Evolutionary conservation across 345 rosid genomes (phyloP), one percentile per base, ranked within the genome.

Genomic region (Carallia brachiata): DNA sequence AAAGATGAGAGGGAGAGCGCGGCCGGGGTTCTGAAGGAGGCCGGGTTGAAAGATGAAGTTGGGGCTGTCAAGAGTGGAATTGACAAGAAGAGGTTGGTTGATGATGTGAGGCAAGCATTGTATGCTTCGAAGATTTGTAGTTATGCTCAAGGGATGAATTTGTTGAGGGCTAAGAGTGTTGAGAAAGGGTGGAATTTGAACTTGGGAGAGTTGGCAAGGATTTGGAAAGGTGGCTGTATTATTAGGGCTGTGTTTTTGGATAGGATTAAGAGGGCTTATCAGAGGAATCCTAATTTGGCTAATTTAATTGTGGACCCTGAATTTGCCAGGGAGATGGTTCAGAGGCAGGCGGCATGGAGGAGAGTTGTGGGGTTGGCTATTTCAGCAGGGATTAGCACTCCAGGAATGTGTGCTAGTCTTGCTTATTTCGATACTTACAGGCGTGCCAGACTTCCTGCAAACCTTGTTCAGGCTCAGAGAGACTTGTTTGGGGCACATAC

Each of bases 271-370:
- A 79, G 83, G 83, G 98, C 99, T 64, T 95, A 92, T 65, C 94
- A 84, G 80, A 88, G 99, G 63, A 92, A 92, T 70, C 98, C 97
- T 1, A 86, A 85, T 73, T 82, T 95, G 78, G 87, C 98, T 1
- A 90, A 90, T 65, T 88, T 95, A 75, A 82, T 95, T 56, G 97
- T 95, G 31, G 99, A 95, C 79, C 98, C 94, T 0, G 99, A 92
- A 61, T 95, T 95, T 72, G 99, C 99, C 0, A 84, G 76, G 77
- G 99, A 90, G 84, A 95, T 95, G 94, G 98, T 92, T 70, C 94
- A 92, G 78, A 90, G 98, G 89, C 97, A 95, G 72, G 92, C 93
- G 0, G 97, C 97, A 0, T 95, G 99, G 99, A 90, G 99, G 79
- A 87, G 97, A 83, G 97, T 92, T 7, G 99, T 95, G 31, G 96